Base-by-base conservation (phyloP, 345 rosid genomes). In the Linum usitatissimum region DNA sequence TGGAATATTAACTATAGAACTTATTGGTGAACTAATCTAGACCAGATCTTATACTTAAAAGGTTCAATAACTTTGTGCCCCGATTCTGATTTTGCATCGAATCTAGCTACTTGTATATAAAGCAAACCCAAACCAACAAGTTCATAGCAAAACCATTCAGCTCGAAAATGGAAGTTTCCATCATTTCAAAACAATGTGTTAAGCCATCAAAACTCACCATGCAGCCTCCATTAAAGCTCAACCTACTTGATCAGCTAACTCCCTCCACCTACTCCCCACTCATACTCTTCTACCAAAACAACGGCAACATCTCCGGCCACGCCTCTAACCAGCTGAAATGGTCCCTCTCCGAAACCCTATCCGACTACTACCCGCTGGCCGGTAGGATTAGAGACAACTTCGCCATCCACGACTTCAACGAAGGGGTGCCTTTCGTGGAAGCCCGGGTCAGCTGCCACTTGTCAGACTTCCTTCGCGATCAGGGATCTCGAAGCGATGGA, bases 351-450 rank as follows among this genome's bases (percentile, higher is more conserved):
- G 4, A 38, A 6, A 55, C 66, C n/a, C 58, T 68, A 1, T 20
- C 14, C 20, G 9, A 20, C 56, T 56, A 51, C 65, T 61, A 68
- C 53, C 55, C 60, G 19, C 7, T 68, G 2, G 17, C 23, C 1
- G 71, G 71, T 17, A 68, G 65, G 42, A 53, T 60, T 4, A 53
- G 28, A 15, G 66, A 68, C 45, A 60, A 53, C 31, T 18, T 30
- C 45, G 15, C 15, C 55, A 53, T 67, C 6, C 8, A 67, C 6
- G 15, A 54, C 18, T 67, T 21, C 19, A 19, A 30, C 7, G 62
- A n/a, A 18, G 72, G 72, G 13, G 59, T 55, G 30, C 67, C 61
- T 0, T 68, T 23, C 18, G 0, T 34, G 0, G 71, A 63, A 39
- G 49, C 62, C 1, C 13, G 13, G 0, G 62, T 64, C 15, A 34